Base-by-base conservation (phyloP, 805 yeast species). In the Saccharomycopsis amapae region DNA sequence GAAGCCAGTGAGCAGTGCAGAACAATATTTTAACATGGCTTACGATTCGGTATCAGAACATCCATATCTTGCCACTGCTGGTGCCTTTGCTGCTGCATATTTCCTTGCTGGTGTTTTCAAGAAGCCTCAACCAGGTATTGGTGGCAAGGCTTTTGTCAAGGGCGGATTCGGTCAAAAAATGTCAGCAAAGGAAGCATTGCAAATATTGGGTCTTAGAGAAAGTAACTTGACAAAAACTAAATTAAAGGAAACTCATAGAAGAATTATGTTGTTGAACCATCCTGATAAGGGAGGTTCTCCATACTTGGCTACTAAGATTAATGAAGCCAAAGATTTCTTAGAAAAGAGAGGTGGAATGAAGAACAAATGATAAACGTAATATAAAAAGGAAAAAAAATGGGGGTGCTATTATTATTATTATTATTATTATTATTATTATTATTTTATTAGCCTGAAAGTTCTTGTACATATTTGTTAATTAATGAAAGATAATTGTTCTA, bases 261-360 rank as follows among this genome's bases (percentile, higher is more conserved):
- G 71, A 56, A 81, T 88, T 57, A 85, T 89, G 93, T 65, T 86
- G 64, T 75, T 83, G 41, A 89, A 89, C 62, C 97, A 89, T 60
- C 97, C 97, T 9, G 97, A 89, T 67, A 84, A 80, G 60, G 96
- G 96, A 28, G 97, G 97, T 2, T 82, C 94, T 9, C 85, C 94
- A 23, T 87, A 75, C 57, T 62, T 89, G 62, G 96, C 97, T 39
- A 80, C 89, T 48, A 89, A 89, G 68, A 82, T 89, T 51, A 89
- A 89, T 62, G 96, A 89, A 66, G 96, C 97, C 23, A 81, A 82
- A 58, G 94, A 86, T 56, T 75, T 83, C 56, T 67, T 85, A 60
- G 81, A 78, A 48, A 80, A 81, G 62, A 74, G 65, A 42, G 53
- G 53, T 3, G 53, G 53, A 7, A 28, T 50, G 44, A 50, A 47